Evolutionary conservation across 108 stramenopile genomes (phyloP).

Genomic region (Stephanodiscus triporus): DNA sequence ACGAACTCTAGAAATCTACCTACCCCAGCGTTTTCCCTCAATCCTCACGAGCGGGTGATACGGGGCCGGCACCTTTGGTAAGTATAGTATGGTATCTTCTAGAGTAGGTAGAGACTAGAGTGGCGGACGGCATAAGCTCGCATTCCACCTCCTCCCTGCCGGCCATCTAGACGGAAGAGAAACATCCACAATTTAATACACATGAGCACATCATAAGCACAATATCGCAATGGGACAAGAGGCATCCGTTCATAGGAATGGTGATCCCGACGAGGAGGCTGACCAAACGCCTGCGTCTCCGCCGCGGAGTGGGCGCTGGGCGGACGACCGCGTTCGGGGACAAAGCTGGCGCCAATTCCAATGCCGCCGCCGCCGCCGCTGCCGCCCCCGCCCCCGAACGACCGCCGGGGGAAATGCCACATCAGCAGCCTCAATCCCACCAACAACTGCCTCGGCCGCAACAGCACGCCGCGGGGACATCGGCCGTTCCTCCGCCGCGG

Average conservation of each 20-base stretch:
- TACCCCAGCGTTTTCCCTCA: no score
- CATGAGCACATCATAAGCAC: not conserved
- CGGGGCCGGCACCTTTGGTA: no score
- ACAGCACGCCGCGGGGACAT: not conserved
- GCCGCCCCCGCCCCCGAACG: not conserved
- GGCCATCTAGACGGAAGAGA: no score
- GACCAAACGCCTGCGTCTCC: not conserved
- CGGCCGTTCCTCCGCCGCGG: conserved; percentile 7
- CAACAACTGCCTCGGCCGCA: conserved; percentile 11
- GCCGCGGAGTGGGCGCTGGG: conserved; percentile 8
- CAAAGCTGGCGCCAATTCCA: not conserved
- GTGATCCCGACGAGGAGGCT: conserved; percentile 12
- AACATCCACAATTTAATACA: no score
- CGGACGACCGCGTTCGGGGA: conserved; percentile 7
- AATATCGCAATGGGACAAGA: conserved; percentile 42
- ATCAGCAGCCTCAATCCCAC: conserved; percentile 12
- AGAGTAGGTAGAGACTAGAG: no score
- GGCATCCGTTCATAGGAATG: conserved; percentile 31
- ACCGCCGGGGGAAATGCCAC: not conserved
- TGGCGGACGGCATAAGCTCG: no score
- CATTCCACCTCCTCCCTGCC: no score
- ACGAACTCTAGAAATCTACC: no score
- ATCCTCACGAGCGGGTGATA: no score
- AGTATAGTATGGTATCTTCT: no score
- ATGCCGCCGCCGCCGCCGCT: not conserved